A percentile compares a stretch with the other conserved stretches of the same genome.
Conservation (phyloP, 768 basidiomycete species). For the Gymnopilus dilepis region DNA sequence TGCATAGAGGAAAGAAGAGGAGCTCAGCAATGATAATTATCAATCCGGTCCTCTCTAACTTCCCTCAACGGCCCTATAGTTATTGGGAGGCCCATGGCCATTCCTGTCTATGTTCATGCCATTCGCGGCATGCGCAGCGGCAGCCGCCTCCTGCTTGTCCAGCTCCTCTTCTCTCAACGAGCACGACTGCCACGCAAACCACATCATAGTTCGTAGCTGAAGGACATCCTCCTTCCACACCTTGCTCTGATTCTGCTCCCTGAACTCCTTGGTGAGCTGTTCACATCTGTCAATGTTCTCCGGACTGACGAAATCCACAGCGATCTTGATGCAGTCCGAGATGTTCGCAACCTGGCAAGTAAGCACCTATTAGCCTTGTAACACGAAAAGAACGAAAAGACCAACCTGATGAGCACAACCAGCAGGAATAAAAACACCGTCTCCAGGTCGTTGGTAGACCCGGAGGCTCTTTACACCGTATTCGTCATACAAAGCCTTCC, state of each 20-base stretch:
- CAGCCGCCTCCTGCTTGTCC: constrained; percentile 15
- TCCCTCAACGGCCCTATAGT: neutral
- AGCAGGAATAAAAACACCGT: constrained; percentile 95
- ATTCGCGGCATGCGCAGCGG: neutral
- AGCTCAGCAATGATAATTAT: neutral
- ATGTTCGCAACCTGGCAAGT: constrained; percentile 80
- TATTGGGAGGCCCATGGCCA: neutral
- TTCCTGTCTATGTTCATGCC: neutral
- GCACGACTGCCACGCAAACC: constrained; percentile 89
- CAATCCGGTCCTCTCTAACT: neutral
- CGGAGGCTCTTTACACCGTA: constrained; percentile 79
- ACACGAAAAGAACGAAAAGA: constrained; percentile 1
- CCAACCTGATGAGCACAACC: constrained; percentile 90
- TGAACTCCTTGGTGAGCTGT: constrained; percentile 84
- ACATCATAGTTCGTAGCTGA: constrained; percentile 91
- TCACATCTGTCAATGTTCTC: constrained; percentile 91
- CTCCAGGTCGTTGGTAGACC: constrained; percentile 89
- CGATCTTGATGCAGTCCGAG: constrained; percentile 95
- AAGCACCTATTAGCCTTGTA: neutral
- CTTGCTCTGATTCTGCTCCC: constrained; percentile 85
- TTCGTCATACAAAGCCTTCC: constrained; percentile 69
- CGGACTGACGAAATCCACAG: constrained; percentile 92
- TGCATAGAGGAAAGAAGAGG: neutral
- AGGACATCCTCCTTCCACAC: constrained; percentile 96
- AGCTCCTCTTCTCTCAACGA: constrained; percentile 38